Evolutionary conservation across 257 asterid genomes (phyloP), one percentile per base, ranked within the genome.

Genomic region (Asclepias syriaca): DNA sequence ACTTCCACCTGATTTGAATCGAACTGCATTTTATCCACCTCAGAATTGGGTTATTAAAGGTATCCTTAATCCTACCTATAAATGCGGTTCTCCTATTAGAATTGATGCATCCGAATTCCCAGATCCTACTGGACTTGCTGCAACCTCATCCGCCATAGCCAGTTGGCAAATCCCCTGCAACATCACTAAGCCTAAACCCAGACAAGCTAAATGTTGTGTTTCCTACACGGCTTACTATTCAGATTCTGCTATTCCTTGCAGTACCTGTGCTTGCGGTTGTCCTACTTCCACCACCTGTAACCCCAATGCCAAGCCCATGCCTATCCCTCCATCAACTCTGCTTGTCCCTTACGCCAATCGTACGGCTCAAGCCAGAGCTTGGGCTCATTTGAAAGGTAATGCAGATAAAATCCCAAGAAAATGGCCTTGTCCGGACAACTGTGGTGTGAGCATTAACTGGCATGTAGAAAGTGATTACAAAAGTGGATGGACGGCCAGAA

Each of bases 401-500:
- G 69, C 24, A 1, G 34, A 72, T 0, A 29, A 75, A 21, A 5
- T 91, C 1, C 99, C 99, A 0, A 27, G 21, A 1, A 89, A 73
- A 57, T 57, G 84, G 66, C 99, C 99, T 0, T 94, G 99, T 70
- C 95, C 97, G 0, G 97, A 94, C 59, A 91, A 94, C 66, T 91
- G 99, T 66, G 99, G 97, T 2, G 91, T 94, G 54, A 89, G 93
- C 85, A 77, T 94, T 53, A 94, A 94, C 79, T 91, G 99, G 99
- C 99, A 94, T 77, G 54, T 94, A 0, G 97, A 94, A 39, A 84
- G 93, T 1, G 96, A 91, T 58, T 91, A 81, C 80, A 90, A 83
- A 56, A 75, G 40, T 37, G 97, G 99, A 27, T 94, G 97, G 97
- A 85, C 99, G 0, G 96, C 99, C 6, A 71, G 99, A 19, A 74